Conservation (phyloP, 31 red algal species). For the Bonnemaisonia californica region DNA sequence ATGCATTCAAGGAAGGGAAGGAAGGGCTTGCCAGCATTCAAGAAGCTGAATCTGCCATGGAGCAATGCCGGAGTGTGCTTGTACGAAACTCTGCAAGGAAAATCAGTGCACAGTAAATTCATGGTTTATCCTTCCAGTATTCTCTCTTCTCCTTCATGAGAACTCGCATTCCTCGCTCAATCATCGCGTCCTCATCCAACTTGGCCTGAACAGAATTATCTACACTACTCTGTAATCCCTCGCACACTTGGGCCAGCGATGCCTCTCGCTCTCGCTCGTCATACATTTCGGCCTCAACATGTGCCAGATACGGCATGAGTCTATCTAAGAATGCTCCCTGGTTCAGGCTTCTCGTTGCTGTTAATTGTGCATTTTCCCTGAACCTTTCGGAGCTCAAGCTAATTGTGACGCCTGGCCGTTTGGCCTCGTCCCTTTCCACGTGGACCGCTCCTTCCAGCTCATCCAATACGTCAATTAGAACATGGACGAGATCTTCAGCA, state of each 20-base stretch:
- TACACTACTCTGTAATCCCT: background rate
- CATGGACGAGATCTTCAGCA: background rate
- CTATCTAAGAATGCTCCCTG: conserved; percentile 5
- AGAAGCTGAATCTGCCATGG: conserved; percentile 23
- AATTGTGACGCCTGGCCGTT: background rate
- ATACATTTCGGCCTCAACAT: background rate
- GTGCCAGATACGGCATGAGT: conserved; percentile 23
- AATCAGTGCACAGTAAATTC: conserved; percentile 13
- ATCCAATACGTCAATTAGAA: background rate
- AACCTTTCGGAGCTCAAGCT: background rate
- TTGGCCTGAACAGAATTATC: background rate
- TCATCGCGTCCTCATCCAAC: conserved; percentile 10
- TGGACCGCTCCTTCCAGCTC: background rate
- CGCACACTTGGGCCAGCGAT: background rate
- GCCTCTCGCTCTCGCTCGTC: background rate
- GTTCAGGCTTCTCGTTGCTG: background rate
- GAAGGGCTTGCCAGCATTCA: background rate
- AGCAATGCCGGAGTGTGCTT: conserved; percentile 30
- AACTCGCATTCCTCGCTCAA: conserved; percentile 10
- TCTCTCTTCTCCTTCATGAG: conserved; percentile 32
- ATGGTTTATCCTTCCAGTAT: background rate
- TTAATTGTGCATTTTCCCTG: background rate
- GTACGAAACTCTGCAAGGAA: background rate
- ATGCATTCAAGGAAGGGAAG: background rate
- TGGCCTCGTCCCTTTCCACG: background rate